Conservation (phyloP, 805 yeast species). For the Myxozyma kluyveri region DNA sequence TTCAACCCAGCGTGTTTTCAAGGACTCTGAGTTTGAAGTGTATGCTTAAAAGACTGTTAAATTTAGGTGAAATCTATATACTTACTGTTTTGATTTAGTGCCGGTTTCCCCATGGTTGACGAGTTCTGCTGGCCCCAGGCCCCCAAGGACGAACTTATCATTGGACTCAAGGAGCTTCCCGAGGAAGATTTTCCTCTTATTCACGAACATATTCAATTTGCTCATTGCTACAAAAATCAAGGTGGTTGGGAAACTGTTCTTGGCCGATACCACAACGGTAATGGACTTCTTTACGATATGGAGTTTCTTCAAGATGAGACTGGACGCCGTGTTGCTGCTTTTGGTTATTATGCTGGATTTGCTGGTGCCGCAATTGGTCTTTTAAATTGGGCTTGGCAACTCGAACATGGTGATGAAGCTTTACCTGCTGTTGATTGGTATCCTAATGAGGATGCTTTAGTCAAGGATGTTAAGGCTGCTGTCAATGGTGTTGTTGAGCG, state of each 20-base stretch:
- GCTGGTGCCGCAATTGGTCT: slow-evolving; percentile 99
- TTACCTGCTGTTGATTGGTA: slow-evolving; percentile 80
- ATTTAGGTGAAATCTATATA: too few relatives aligned
- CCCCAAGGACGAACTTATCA: slow-evolving; percentile 82
- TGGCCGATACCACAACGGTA: slow-evolving; percentile 83
- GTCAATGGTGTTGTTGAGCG: slow-evolving; percentile 36
- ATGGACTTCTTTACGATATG: slow-evolving; percentile 86
- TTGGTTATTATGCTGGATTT: slow-evolving; percentile 99
- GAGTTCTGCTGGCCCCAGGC: slow-evolving; percentile 92
- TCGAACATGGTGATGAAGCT: slow-evolving; percentile 59
- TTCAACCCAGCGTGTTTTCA: slow-evolving; percentile 77
- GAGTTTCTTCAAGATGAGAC: slow-evolving; percentile 91
- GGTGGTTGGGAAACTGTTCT: slow-evolving; percentile 95
- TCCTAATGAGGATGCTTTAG: slow-evolving; percentile 71
- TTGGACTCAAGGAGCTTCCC: slow-evolving; percentile 94
- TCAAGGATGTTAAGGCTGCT: slow-evolving; percentile 59
- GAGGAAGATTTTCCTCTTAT: slow-evolving; percentile 86
- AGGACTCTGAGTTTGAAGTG: slow-evolving; percentile 64
- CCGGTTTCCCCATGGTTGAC: slow-evolving; percentile 86
- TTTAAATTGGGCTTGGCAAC: slow-evolving; percentile 91
- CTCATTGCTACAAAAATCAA: slow-evolving; percentile 97
- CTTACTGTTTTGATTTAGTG: slow-evolving; percentile 42
- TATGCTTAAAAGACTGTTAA: too few relatives aligned
- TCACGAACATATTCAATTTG: slow-evolving; percentile 97
- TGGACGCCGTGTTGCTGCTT: slow-evolving; percentile 99